phyloP scores from a whole-genome alignment of 2,329 filamentous ascomycete species.

The Fusarium sp. region DNA sequence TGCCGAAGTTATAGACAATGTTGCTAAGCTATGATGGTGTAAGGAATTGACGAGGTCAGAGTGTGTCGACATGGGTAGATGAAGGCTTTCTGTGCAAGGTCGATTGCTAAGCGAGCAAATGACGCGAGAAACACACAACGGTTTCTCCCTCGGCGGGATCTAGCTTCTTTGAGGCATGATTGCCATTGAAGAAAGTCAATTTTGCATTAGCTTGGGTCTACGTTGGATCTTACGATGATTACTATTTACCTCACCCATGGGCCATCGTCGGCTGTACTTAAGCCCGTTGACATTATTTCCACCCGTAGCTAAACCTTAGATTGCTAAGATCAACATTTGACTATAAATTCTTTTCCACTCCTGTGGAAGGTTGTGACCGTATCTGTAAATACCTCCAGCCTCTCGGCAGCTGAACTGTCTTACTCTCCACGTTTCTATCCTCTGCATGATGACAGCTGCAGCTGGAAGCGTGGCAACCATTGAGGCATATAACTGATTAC shows the following conservation, averaged over 20 bases:
- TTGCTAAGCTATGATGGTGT: neutral
- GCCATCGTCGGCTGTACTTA: neutral
- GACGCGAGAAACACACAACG: neutral
- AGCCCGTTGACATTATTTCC: neutral
- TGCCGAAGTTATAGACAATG: neutral
- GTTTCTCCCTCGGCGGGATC: neutral
- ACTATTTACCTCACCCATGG: neutral
- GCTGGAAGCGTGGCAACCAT: too few relatives aligned
- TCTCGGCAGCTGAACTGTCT: neutral
- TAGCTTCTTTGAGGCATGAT: neutral
- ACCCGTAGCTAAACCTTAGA: neutral
- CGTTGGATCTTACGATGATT: neutral
- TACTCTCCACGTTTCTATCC: neutral
- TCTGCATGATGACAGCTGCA: too few relatives aligned
- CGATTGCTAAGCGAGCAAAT: neutral
- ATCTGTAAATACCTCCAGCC: neutral
- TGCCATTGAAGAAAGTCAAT: neutral
- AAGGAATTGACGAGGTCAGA: neutral
- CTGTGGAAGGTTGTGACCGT: neutral
- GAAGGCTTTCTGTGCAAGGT: neutral
- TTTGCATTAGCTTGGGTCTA: neutral
- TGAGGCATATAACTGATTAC: neutral
- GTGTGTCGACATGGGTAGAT: neutral
- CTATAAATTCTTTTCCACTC: neutral
- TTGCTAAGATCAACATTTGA: neutral